Evolutionary conservation across 169 alveolate genomes (phyloP), one percentile per base, ranked within the genome.

Genomic region (Theileria annulata): DNA sequence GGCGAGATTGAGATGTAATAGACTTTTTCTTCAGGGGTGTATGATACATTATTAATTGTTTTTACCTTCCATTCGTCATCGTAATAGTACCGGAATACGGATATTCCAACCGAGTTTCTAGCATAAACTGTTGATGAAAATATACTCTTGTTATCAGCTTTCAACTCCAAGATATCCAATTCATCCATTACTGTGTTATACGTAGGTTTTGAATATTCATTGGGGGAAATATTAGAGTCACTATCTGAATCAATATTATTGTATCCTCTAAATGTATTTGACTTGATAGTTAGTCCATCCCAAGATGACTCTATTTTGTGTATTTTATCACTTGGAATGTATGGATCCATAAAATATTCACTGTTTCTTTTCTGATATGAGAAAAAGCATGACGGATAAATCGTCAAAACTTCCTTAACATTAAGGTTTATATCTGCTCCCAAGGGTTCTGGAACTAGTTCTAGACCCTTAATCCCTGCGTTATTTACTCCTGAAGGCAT

Each of bases 91-190:
- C 54, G 63, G 54, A 82, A 86, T 13, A 91, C 63, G 19, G 74
- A 80, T 15, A 90, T 30, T 4, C 94, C 94, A 5, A 77, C 28
- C 37, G 71, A 78, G 73, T 85, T 91, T 47, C 94, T 70, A 2
- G 93, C 87, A 69, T 91, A 91, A 0, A 91, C 54, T 15, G 87
- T 66, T 13, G 91, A 31, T 27, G 79, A 59, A 30, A 71, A 75
- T 25, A 74, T 64, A 75, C 80, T 71, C 33, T 80, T 87, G 5
- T 59, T 81, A 62, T 84, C 92, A 3, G 79, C 10, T 75, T 71
- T 91, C 15, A 91, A 67, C 71, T 91, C 94, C 31, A 85, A 80
- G 12, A 91, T 91, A 51, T 79, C 81, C 23, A 79, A 47, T 79
- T 86, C 91, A 30, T 74, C 66, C 35, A 51, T 31, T 3, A 58